Conservation (phyloP, 2,329 filamentous ascomycete species). For the Nothopassalora personata region DNA sequence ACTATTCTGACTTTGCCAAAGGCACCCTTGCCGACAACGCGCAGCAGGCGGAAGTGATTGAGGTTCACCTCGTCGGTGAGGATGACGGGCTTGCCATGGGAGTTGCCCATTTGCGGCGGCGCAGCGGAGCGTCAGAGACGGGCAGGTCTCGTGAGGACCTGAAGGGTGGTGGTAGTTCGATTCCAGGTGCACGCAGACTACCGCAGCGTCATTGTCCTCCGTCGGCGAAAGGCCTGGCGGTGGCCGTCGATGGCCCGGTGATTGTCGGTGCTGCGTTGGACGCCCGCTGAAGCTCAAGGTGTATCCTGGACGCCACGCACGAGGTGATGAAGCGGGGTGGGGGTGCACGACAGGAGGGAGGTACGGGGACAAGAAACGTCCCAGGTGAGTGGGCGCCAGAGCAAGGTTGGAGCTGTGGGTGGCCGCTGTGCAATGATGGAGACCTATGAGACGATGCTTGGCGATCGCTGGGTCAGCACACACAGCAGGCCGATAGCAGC, state of each 20-base stretch:
- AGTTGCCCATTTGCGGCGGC: slow-evolving; percentile 71
- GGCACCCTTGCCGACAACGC: slow-evolving; percentile 93
- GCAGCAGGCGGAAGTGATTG: slow-evolving; percentile 90
- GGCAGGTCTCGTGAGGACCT: slow-evolving; percentile 4
- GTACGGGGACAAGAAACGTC: not conserved
- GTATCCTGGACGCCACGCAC: slow-evolving; percentile 5
- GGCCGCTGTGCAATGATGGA: not conserved
- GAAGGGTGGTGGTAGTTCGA: not conserved
- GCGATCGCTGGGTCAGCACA: not conserved
- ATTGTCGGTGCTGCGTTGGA: not conserved
- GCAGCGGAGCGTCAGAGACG: not conserved
- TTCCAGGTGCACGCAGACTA: slow-evolving; percentile 1
- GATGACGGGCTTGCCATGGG: slow-evolving; percentile 87
- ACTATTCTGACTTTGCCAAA: slow-evolving; percentile 99
- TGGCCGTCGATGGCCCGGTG: not conserved
- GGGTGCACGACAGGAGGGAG: not conserved
- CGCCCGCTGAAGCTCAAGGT: not conserved
- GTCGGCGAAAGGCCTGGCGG: not conserved
- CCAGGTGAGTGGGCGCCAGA: not conserved
- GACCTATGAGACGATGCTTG: not conserved
- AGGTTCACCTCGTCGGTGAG: slow-evolving; percentile 95
- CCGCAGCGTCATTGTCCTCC: slow-evolving; percentile 7
- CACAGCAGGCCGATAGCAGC: not conserved
- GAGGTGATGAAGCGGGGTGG: slow-evolving; percentile 1
- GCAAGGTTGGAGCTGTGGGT: not conserved